Percentiles rank a stretch among this genome's conserved stretches.
Evolutionary conservation across 805 yeast species (phyloP).

Genomic region (Candida silvicultrix): DNA sequence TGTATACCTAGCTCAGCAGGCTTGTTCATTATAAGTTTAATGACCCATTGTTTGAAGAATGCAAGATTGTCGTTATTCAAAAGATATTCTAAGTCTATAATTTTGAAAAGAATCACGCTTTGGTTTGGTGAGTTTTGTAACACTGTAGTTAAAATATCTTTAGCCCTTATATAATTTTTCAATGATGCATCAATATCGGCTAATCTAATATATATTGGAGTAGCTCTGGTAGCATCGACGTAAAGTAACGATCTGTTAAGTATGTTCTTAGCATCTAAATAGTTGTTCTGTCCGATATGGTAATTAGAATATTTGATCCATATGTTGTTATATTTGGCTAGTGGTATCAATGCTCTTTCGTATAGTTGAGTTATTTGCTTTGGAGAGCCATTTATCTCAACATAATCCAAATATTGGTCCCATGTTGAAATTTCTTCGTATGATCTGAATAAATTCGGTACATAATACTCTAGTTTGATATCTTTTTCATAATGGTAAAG

Average conservation of each 20-base stretch:
- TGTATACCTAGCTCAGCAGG: not conserved
- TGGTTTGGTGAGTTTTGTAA: constrained; percentile 8
- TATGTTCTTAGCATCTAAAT: constrained; percentile 32
- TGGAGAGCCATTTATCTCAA: constrained; percentile 30
- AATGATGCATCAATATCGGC: constrained; percentile 37
- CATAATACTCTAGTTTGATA: constrained; percentile 31
- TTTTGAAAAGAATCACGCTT: constrained; percentile 32
- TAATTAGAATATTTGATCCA: constrained; percentile 48
- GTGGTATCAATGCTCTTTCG: constrained; percentile 41
- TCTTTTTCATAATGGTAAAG: constrained; percentile 42
- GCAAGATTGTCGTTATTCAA: constrained; percentile 10
- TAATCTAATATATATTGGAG: constrained; percentile 30
- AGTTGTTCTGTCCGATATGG: constrained; percentile 24
- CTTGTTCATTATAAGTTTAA: constrained; percentile 5
- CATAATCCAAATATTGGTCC: constrained; percentile 48
- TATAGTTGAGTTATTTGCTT: constrained; percentile 27
- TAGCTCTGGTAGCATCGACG: constrained; percentile 16
- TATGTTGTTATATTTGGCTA: constrained; percentile 37
- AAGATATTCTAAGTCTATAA: constrained; percentile 36
- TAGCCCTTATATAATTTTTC: constrained; percentile 31
- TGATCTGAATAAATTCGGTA: constrained; percentile 25
- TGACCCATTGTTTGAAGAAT: not conserved
- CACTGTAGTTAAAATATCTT: constrained; percentile 8
- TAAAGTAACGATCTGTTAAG: constrained; percentile 29
- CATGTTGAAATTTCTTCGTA: constrained; percentile 50